Evolutionary conservation across 2,329 filamentous ascomycete species (phyloP), one percentile per base, ranked within the genome.

Genomic region (Colletotrichum spinosum): DNA sequence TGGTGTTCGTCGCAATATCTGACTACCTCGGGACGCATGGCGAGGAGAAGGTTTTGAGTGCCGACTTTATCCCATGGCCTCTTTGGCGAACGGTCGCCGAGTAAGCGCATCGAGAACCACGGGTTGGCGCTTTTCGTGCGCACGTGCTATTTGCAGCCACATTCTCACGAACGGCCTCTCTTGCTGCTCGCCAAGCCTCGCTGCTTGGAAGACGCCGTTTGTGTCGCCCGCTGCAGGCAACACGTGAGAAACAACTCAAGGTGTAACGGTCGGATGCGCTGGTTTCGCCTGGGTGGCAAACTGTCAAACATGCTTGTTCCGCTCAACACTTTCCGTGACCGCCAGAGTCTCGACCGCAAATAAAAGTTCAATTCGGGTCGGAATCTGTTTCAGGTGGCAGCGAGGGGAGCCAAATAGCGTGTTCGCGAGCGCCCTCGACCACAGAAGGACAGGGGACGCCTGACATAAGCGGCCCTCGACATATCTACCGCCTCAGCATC

Each of bases 281-380:
- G 4, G 25, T 25, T 25, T 25, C 25, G 25, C 25, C 25, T 25
- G 55, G 25, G 37, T 38, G 13, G 44, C 33, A 54, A 35, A 35
- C 37, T 41, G 49, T 52, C 57, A 61, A 55, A 56, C 51, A 41
- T 48, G n/a, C 25, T 11, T 17, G 58, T 65, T 53, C 58, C 58
- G 63, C 58, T 48, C 58, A 53, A 8, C 37, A 49, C 41, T 56
- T 17, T 58, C 63, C 58, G 52, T 42, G 42, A 57, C 41, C 51
- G 46, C 51, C 61, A 52, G 46, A 65, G 51, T 25, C 51, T 65
- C 51, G 62, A 52, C 45, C 55, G 57, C 55, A 35, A 8, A 38
- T 53, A 53, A 13, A 38, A 57, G 42, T 35, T 50, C 63, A 57
- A 45, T 33, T 53, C 38, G 48, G 48, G 58, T 56, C 59, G 63